Evolutionary conservation across 169 alveolate species (phyloP), one percentile per base, ranked within the genome.

Genomic region (Cryptosporidium baileyi): DNA sequence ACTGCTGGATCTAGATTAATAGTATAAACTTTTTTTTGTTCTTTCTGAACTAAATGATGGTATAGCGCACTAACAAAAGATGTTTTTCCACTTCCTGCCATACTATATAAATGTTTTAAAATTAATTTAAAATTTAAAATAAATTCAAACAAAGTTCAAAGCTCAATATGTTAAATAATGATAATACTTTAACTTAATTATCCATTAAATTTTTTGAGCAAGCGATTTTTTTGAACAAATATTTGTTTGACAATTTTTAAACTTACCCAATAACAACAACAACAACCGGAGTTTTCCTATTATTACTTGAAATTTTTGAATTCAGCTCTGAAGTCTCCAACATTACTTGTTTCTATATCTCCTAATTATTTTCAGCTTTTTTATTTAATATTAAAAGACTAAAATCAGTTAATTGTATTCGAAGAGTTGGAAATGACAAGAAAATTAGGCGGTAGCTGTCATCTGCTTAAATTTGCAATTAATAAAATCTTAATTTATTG

Each of bases 1-100:
- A 96, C 99, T 49, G 99, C 99, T 17, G 99, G 99, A 81, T 98
- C 99, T 67, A 98, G 82, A 91, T 98, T 98, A 80, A 98, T 93
- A 34, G 96, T 92, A 82, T 97, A 98, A n/a, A 96, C 97, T 67
- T 92, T 91, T 90, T 96, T 93, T 41, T 89, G 90, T 60, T 82
- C 89, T 63, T 89, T 62, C 60, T 43, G 91, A 63, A 89, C 85
- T 82, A 91, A 89, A 59, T 79, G 61, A 51, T 93, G 92, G 65
- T 90, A 91, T 62, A 91, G 82, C 43, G 94, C 91, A 67, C 94
- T 92, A 51, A 95, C 97, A 82, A 95, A 95, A n/a, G 97, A 93
- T 22, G 99, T 95, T 91, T 96, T 96, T 0, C 99, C 99, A 47
- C 98, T 94, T 8, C 98, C 99, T 2, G 99, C 99, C 99, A 96